Percentiles rank a stretch among this genome's conserved stretches.
Conservation (phyloP, 225 moss, liverwort and hornwort species). For the Physcomitrellopsis africana region DNA sequence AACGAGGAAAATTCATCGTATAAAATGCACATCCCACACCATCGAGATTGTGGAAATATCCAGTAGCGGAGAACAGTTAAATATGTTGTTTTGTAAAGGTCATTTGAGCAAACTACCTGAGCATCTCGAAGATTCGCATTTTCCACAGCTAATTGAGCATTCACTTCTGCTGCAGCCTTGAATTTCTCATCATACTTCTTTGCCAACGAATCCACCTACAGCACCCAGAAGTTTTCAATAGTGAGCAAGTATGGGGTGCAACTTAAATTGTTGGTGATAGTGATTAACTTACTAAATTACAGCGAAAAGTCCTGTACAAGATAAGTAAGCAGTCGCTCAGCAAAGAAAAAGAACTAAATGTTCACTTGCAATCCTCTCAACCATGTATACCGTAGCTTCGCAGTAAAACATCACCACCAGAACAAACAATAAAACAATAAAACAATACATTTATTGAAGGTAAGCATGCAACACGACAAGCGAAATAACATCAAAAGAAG, state of each 20-base stretch:
- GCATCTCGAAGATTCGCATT: slow-evolving; percentile 84
- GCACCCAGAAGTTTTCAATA: slow-evolving; percentile 18
- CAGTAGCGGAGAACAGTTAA: slow-evolving; percentile 9
- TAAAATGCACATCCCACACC: slow-evolving; percentile 12
- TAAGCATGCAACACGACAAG: slow-evolving; percentile 21
- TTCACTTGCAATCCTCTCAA: not conserved
- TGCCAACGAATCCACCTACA: slow-evolving; percentile 85
- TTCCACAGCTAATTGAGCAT: slow-evolving; percentile 78
- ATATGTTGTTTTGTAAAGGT: not conserved
- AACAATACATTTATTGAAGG: not conserved
- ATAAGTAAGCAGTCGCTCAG: slow-evolving; percentile 8
- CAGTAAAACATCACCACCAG: slow-evolving; percentile 2
- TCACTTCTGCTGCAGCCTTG: slow-evolving; percentile 90
- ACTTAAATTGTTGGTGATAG: not conserved
- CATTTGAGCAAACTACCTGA: slow-evolving; percentile 56
- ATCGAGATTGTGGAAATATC: not conserved
- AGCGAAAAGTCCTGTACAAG: not conserved
- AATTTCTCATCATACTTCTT: slow-evolving; percentile 99
- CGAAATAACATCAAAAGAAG: slow-evolving; percentile 18
- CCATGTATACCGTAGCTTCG: not conserved
- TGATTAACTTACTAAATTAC: slow-evolving; percentile 1
- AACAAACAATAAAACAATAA: not conserved
- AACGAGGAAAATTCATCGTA: slow-evolving; percentile 11
- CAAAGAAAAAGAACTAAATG: not conserved
- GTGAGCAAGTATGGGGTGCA: slow-evolving; percentile 15